phyloP scores from a whole-genome alignment of 305 asterid genomes.

The Fraxinus paxiana region DNA sequence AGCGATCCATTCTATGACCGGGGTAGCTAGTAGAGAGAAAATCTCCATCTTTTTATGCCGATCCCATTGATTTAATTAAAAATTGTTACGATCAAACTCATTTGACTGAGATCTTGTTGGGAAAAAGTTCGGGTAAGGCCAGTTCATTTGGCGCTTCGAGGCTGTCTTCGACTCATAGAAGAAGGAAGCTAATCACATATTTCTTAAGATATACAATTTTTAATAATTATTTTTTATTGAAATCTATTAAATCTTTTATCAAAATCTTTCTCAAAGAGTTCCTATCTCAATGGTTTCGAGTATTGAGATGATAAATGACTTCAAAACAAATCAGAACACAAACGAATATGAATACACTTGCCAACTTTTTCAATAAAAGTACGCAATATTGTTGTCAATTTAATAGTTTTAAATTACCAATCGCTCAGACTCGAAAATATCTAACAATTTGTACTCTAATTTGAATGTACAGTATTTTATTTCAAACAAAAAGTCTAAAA shows the following conservation, averaged over 20 bases:
- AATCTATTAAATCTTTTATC: not conserved
- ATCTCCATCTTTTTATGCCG: not conserved
- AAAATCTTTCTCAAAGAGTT: not conserved
- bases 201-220: no score
- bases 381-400: not conserved
- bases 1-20: no score
- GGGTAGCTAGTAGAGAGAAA: not conserved
- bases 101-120: no score
- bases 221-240: no score
- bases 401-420: no score
- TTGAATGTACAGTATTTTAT: not conserved
- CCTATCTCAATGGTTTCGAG: not conserved
- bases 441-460: no score
- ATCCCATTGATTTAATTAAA: no score
- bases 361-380: not conserved
- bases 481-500: not conserved
- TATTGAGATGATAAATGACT: not conserved
- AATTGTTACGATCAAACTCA: not conserved
- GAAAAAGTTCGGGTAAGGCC: no score
- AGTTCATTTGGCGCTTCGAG: no score
- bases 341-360: no score
- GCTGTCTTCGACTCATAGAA: no score
- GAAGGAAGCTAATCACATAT: no score
- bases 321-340: not conserved
- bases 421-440: not conserved